Evolutionary conservation across 768 basidiomycete species (phyloP).

Genomic region (Pisolithus marmoratus): DNA sequence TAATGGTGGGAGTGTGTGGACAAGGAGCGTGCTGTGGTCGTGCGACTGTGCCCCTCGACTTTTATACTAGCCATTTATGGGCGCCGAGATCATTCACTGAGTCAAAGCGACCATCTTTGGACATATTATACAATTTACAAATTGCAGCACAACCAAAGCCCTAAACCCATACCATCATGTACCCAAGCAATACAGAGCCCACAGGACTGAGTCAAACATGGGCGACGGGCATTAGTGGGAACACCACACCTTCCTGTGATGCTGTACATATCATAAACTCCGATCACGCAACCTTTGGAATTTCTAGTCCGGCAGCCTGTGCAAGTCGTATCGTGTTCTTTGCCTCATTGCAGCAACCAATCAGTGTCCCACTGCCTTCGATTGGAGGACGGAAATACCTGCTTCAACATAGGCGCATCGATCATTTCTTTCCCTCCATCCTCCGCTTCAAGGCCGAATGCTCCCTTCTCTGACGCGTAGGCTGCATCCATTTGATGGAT

Average conservation of each 20-base stretch:
- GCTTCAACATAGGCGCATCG: conserved; percentile 87
- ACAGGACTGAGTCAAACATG: too few species aligned
- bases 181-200: too few species aligned
- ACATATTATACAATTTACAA: neutral
- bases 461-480: conserved; percentile 50
- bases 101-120: neutral
- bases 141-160: too few species aligned
- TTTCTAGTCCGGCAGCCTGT: conserved; percentile 45
- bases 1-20: neutral
- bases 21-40: neutral
- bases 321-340: conserved; percentile 50
- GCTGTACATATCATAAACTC: neutral
- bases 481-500: conserved; percentile 58
- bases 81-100: neutral
- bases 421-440: conserved; percentile 72
- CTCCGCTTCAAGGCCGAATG: conserved; percentile 62
- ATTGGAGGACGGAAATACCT: conserved; percentile 37
- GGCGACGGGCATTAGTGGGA: too few species aligned
- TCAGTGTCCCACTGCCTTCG: too few species aligned
- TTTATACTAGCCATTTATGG: too few species aligned
- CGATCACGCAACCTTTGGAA: conserved; percentile 37
- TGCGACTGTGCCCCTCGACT: too few species aligned
- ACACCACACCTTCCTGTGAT: neutral
- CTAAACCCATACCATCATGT: too few species aligned
- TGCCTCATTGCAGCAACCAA: conserved; percentile 29